Conservation (phyloP, 768 basidiomycete genomes). For the Leccinum sublutescens region DNA sequence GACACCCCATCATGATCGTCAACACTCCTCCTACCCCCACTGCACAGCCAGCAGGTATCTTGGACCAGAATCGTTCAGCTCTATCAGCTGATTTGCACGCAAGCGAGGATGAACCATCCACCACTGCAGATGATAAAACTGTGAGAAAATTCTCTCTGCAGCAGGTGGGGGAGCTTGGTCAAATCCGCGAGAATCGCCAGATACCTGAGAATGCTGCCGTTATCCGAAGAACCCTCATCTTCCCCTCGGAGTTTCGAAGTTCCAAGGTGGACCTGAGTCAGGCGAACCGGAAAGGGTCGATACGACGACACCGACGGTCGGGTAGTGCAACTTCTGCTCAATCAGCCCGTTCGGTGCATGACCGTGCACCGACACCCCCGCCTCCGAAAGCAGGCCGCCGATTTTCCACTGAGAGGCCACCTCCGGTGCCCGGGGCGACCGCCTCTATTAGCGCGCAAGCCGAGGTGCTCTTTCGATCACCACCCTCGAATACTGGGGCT, state of each 20-base stretch:
- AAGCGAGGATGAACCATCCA: constrained; percentile 34
- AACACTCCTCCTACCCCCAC: constrained; percentile 25
- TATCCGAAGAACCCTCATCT: constrained; percentile 77
- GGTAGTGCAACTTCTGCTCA: constrained; percentile 56
- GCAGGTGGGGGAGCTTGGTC: constrained; percentile 23
- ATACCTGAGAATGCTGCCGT: constrained; percentile 45
- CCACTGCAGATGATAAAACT: constrained; percentile 22
- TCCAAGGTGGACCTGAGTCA: constrained; percentile 57
- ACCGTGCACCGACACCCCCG: constrained; percentile 83
- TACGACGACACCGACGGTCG: constrained; percentile 52
- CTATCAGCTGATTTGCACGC: constrained; percentile 24
- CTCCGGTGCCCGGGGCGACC: constrained; percentile 68
- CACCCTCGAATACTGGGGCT: constrained; percentile 39
- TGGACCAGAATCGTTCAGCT: constrained; percentile 17
- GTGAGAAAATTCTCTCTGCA: constrained; percentile 29
- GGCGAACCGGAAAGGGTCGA: constrained; percentile 53
- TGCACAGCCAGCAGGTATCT: constrained; percentile 9
- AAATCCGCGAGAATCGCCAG: constrained; percentile 32
- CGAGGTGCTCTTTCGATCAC: constrained; percentile 40
- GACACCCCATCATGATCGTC: constrained; percentile 13
- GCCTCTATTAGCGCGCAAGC: constrained; percentile 44
- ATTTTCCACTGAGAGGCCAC: constrained; percentile 65
- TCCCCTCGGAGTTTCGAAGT: constrained; percentile 63
- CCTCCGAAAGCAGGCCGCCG: constrained; percentile 63
- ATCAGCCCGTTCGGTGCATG: constrained; percentile 74